A percentile compares a stretch with the other conserved stretches of the same genome.
Conservation (phyloP, 331 rosid species). For the Rhamnella rubrinervis region DNA sequence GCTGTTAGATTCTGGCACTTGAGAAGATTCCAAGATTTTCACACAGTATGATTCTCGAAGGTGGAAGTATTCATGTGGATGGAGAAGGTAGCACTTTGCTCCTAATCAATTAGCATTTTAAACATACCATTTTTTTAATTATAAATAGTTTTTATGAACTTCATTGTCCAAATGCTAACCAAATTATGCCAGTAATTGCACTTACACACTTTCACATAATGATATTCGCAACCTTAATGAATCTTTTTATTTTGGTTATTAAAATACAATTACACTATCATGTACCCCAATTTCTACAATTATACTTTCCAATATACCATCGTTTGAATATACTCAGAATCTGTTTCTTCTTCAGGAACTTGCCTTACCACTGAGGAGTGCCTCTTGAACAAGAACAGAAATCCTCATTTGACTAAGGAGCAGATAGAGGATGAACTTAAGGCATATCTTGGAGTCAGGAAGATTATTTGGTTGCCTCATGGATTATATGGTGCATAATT, state of each 20-base stretch:
- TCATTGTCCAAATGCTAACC: too few relatives aligned
- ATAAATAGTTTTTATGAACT: too few relatives aligned
- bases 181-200: neutral
- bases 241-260: neutral
- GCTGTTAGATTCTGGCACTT: conserved; percentile 60
- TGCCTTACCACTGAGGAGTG: conserved; percentile 98
- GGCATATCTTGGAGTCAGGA: conserved; percentile 77
- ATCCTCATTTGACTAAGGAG: conserved; percentile 65
- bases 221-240: neutral
- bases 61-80: conserved; percentile 98
- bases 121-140: neutral
- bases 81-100: conserved; percentile 69
- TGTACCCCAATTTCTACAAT: neutral
- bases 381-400: conserved; percentile 86
- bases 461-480: conserved; percentile 88
- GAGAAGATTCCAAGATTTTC: conserved; percentile 77
- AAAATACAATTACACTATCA: neutral
- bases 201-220: neutral
- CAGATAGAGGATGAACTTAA: conserved; percentile 79
- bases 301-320: conserved; percentile 4
- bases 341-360: conserved; percentile 59
- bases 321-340: conserved; percentile 8
- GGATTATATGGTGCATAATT: conserved; percentile 70
- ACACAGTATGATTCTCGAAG: conserved; percentile 73
- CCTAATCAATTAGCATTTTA: neutral